phyloP scores from a whole-genome alignment of 2,329 filamentous ascomycete genomes.

The Microsporum canis region DNA sequence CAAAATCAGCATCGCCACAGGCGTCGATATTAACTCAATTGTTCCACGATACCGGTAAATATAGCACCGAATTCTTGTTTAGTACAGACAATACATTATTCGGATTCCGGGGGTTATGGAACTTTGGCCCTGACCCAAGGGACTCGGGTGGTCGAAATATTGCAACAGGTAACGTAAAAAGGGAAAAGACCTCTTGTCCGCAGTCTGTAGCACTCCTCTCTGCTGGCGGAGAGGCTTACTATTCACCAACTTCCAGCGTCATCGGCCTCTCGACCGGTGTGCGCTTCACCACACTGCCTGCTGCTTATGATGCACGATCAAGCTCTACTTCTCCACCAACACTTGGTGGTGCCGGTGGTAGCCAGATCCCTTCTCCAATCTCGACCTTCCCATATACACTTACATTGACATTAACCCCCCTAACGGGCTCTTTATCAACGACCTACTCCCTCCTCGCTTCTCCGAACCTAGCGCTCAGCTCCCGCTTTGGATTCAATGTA shows the following conservation, averaged over 20 bases:
- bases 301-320: slow-evolving; percentile 35
- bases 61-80: slow-evolving; percentile 78
- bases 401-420: slow-evolving; percentile 80
- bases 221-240: slow-evolving; percentile 86
- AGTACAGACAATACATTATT: slow-evolving; percentile 86
- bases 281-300: slow-evolving; percentile 71
- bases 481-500: slow-evolving; percentile 90
- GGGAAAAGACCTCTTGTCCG: slow-evolving; percentile 33
- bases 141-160: slow-evolving; percentile 9
- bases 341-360: slow-evolving; percentile 15
- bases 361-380: slow-evolving; percentile 24
- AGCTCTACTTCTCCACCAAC: slow-evolving; percentile 3
- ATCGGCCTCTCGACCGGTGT: slow-evolving; percentile 81
- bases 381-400: slow-evolving; percentile 85
- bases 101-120: slow-evolving; percentile 81
- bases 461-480: slow-evolving; percentile 70
- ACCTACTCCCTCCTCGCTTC: slow-evolving; percentile 87
- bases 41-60: slow-evolving; percentile 69
- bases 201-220: slow-evolving; percentile 68
- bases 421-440: slow-evolving; percentile 87
- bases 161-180: slow-evolving; percentile 4
- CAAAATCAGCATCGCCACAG: slow-evolving; percentile 35
- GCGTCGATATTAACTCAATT: slow-evolving; percentile 37
- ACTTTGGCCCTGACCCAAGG: slow-evolving; percentile 63
- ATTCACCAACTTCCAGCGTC: slow-evolving; percentile 87